These are phyloP conservation scores for Colletotrichum musicola DNA, from an alignment of 2,329 filamentous ascomycete genomes.

Conservation along the genomic window DNA sequence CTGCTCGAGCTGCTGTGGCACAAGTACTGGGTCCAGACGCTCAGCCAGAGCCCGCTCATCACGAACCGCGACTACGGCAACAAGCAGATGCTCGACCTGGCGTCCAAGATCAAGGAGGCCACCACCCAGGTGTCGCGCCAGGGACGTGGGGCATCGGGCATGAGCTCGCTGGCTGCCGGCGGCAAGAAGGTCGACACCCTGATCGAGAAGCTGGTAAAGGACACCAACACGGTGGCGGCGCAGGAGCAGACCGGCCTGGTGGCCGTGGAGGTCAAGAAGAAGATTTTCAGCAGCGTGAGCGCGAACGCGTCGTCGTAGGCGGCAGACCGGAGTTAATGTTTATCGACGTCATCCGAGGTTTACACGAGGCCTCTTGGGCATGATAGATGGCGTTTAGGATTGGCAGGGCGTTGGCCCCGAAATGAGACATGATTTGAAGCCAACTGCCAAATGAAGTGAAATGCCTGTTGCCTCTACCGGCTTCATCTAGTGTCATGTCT, in stretches of 20 bases:
- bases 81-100: conserved; percentile 91
- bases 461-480: no score
- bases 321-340: conserved; percentile 2
- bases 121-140: conserved; percentile 54
- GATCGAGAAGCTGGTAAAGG: conserved; percentile 70
- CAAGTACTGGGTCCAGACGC: conserved; percentile 98
- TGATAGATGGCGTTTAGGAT: conserved; percentile 38
- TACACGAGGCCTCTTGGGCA: conserved; percentile 15
- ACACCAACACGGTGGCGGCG: conserved; percentile 71
- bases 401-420: conserved; percentile 28
- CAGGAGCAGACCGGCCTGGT: conserved; percentile 74
- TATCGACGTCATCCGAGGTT: conserved; percentile 21
- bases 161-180: conserved; percentile 42
- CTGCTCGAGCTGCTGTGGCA: conserved; percentile 94
- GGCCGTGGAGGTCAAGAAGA: conserved; percentile 72
- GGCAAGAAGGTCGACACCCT: conserved; percentile 58
- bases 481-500: no score
- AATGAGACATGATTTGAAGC: conserved; percentile 35
- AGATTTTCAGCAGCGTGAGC: conserved; percentile 66
- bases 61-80: conserved; percentile 94
- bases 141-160: conserved; percentile 44
- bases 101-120: conserved; percentile 81
- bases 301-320: conserved; percentile 28
- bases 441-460: neutral
- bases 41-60: conserved; percentile 90